phyloP scores from a whole-genome alignment of 2,329 filamentous ascomycete genomes.

The Keithomyces neogunnii region DNA sequence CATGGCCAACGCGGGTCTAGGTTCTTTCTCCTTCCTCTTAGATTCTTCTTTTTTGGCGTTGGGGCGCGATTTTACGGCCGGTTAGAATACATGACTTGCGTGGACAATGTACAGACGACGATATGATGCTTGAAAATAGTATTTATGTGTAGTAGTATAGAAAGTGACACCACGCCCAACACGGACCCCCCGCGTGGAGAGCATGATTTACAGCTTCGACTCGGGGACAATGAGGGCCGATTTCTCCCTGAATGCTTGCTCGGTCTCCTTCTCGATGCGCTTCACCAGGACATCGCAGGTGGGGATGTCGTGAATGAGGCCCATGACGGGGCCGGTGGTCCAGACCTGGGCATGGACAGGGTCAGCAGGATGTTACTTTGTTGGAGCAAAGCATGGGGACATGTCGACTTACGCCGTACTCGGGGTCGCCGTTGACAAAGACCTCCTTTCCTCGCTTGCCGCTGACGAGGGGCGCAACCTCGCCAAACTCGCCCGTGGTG shows the following conservation, averaged over 20 bases:
- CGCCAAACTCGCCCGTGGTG: slow-evolving; percentile 76
- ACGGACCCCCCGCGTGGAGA: not conserved
- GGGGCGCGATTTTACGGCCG: no score
- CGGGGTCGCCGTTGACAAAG: slow-evolving; percentile 82
- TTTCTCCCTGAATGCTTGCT: slow-evolving; percentile 54
- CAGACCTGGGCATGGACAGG: slow-evolving; percentile 55
- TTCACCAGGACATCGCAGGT: slow-evolving; percentile 61
- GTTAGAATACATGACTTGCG: no score
- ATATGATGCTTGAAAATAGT: not conserved
- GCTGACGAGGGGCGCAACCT: slow-evolving; percentile 79
- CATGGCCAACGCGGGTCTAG: not conserved
- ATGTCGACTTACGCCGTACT: slow-evolving; percentile 65
- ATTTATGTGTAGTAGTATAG: not conserved
- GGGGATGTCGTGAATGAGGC: slow-evolving; percentile 75
- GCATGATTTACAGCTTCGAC: slow-evolving; percentile 48
- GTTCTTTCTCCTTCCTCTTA: not conserved
- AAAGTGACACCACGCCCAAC: not conserved
- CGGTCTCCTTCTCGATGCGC: slow-evolving; percentile 71
- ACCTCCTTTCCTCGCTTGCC: slow-evolving; percentile 87
- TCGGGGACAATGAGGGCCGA: slow-evolving; percentile 44
- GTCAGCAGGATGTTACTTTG: not conserved
- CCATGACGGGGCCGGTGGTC: slow-evolving; percentile 95
- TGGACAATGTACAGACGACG: no score
- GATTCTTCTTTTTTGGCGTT: no score
- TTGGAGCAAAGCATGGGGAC: not conserved